Percentiles rank a stretch among this genome's conserved stretches.
These are phyloP conservation scores for Stephanodiscus triporus DNA, from an alignment of 108 stramenopile species.

Conservation along the genomic window DNA sequence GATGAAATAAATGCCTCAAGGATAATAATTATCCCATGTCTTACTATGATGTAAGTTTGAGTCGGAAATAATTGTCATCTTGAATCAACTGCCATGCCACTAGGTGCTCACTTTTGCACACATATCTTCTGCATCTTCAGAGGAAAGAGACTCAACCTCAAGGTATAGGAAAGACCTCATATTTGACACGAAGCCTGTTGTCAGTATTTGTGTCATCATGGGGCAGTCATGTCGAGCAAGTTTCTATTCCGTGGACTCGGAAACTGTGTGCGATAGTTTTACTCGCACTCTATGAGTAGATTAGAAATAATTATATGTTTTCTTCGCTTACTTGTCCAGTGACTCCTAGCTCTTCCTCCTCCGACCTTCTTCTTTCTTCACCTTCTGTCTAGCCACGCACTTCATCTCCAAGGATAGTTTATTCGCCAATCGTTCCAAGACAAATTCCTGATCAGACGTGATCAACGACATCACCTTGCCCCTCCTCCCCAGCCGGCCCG, in stretches of 20 bases:
- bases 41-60: too few relatives aligned
- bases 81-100: too few relatives aligned
- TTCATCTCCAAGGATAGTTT: slow-evolving; percentile 49
- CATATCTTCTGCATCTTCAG: too few relatives aligned
- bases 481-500: slow-evolving; percentile 75
- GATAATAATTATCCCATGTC: too few relatives aligned
- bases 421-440: slow-evolving; percentile 73
- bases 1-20: too few relatives aligned
- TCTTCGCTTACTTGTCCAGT: background rate
- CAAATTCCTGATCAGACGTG: slow-evolving; percentile 84
- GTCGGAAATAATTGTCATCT: too few relatives aligned
- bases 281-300: too few relatives aligned
- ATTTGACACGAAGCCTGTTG: too few relatives aligned
- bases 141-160: too few relatives aligned
- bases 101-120: too few relatives aligned
- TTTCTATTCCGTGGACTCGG: background rate
- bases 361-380: slow-evolving; percentile 14
- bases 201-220: background rate
- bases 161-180: background rate
- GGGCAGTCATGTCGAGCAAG: background rate
- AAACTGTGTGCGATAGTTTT: background rate
- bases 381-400: slow-evolving; percentile 60
- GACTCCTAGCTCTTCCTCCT: background rate
- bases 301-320: background rate
- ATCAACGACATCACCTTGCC: slow-evolving; percentile 82